phyloP scores from a whole-genome alignment of 169 alveolate genomes.

The Plasmodium vivax region DNA sequence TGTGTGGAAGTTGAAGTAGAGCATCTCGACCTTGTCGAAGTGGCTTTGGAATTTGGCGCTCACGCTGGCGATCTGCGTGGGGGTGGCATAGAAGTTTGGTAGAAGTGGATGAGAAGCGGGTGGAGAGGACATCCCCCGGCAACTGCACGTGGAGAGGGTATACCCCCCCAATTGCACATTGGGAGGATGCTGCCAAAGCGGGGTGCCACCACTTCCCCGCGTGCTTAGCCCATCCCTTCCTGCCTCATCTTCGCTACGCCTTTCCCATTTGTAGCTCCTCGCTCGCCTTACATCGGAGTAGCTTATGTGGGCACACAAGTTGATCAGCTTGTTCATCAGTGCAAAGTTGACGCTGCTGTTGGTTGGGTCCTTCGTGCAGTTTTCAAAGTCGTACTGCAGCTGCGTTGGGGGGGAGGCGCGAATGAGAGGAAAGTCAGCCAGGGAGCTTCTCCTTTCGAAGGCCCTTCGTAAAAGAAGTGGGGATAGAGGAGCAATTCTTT shows the following conservation, averaged over 20 bases:
- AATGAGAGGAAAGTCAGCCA: neutral
- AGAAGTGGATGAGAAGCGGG: neutral
- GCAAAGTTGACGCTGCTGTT: neutral
- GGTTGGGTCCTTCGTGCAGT: neutral
- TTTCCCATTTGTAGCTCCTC: neutral
- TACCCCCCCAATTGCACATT: neutral
- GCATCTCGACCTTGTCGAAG: conserved; percentile 57
- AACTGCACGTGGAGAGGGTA: neutral
- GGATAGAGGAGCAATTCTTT: neutral
- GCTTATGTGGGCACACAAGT: conserved; percentile 37
- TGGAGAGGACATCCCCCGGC: neutral
- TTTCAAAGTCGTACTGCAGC: conserved; percentile 61
- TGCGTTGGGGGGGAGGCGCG: neutral
- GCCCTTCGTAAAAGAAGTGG: neutral
- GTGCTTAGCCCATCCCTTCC: neutral
- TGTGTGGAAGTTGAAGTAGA: conserved; percentile 44
- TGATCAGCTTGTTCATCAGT: conserved; percentile 34
- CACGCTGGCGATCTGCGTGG: conserved; percentile 15
- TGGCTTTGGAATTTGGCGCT: conserved; percentile 32
- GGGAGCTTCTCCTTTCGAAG: neutral
- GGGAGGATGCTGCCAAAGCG: neutral
- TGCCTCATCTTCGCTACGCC: neutral
- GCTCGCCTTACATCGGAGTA: conserved; percentile 28
- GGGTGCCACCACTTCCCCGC: neutral
- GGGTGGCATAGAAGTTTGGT: neutral